Conservation (phyloP, 257 asterid species). For the Capsicum pubescens region DNA sequence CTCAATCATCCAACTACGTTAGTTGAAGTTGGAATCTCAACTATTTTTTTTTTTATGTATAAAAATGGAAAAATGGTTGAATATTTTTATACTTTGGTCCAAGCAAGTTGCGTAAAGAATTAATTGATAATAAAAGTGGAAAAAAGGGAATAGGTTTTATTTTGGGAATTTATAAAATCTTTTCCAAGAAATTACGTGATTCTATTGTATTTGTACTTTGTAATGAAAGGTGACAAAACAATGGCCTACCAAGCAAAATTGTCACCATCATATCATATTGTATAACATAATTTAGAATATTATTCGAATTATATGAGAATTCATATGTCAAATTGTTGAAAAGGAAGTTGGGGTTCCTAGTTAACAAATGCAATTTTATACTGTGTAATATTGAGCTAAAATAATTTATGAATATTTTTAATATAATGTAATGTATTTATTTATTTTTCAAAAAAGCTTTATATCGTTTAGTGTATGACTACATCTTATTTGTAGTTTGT, state of each 20-base stretch:
- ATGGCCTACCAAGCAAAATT: background rate
- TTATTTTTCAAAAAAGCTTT: too few species aligned
- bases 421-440: too few species aligned
- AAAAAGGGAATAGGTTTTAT: background rate
- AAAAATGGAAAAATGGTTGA: background rate
- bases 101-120: constrained; percentile 17
- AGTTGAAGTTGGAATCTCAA: background rate
- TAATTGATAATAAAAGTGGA: background rate
- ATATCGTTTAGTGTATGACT: too few species aligned
- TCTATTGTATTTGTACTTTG: background rate
- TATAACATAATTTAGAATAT: background rate
- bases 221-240: background rate
- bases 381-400: too few species aligned
- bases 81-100: constrained; percentile 1
- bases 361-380: too few species aligned
- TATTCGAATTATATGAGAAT: too few species aligned
- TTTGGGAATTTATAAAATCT: background rate
- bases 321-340: too few species aligned
- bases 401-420: too few species aligned
- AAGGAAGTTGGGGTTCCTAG: too few species aligned
- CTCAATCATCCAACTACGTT: too few species aligned
- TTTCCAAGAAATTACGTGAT: constrained; percentile 25
- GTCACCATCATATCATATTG: background rate
- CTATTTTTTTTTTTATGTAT: too few species aligned
- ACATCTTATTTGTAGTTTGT: background rate